A percentile compares a stretch with the other conserved stretches of the same genome.
phyloP scores from a whole-genome alignment of 352 stramenopile genomes.

The Globisporangium carolinianum region DNA sequence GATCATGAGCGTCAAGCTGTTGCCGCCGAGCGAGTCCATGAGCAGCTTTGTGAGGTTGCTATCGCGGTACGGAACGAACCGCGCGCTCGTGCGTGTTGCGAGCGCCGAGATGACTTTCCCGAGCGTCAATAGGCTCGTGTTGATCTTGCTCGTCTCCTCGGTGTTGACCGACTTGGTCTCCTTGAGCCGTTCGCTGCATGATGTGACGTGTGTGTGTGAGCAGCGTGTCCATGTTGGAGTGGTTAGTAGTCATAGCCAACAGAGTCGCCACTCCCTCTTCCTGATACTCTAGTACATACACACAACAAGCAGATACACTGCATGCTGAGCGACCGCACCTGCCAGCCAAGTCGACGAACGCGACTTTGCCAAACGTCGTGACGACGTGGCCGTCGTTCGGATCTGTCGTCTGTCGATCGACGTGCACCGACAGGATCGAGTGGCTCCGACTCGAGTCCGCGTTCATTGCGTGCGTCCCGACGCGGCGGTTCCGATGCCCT shows the following conservation, averaged over 20 bases:
- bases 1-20: constrained; percentile 81
- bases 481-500: constrained; percentile 59
- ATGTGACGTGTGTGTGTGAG: no score
- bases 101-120: constrained; percentile 83
- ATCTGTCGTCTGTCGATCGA: constrained; percentile 50
- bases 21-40: constrained; percentile 79
- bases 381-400: constrained; percentile 38
- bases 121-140: constrained; percentile 74
- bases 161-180: constrained; percentile 66
- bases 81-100: constrained; percentile 29
- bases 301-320: no score
- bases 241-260: no score
- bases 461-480: constrained; percentile 72
- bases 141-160: constrained; percentile 82
- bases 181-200: constrained; percentile 52
- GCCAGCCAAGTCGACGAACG: constrained; percentile 76
- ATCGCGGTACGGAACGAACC: constrained; percentile 77
- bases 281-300: no score
- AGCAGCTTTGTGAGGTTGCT: constrained; percentile 84
- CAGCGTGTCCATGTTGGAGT: no score
- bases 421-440: constrained; percentile 66
- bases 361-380: constrained; percentile 68
- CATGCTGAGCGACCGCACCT: no score
- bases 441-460: constrained; percentile 76
- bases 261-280: no score